A percentile compares a stretch with the other conserved stretches of the same genome.
These are phyloP conservation scores for Jatropha curcas DNA, from an alignment of 345 rosid species.

Conservation along the genomic window DNA sequence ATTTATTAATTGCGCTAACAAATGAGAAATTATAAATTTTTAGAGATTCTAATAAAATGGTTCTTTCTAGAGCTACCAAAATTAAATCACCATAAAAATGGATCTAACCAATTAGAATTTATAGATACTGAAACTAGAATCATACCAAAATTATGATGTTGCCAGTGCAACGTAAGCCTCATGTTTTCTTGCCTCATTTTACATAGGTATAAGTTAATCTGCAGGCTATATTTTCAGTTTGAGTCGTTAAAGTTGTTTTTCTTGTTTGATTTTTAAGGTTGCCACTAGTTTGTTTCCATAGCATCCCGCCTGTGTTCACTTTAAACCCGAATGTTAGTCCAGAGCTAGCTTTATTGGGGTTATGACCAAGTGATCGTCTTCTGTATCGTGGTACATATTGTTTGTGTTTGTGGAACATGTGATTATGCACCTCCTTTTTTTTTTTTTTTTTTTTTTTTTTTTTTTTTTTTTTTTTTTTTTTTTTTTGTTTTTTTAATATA, in stretches of 20 bases:
- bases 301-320: background rate
- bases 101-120: too few relatives aligned
- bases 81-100: too few relatives aligned
- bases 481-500: too few relatives aligned
- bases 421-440: background rate
- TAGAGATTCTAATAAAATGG: too few relatives aligned
- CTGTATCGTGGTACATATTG: background rate
- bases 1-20: too few relatives aligned
- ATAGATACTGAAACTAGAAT: too few relatives aligned
- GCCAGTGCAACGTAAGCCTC: conserved; percentile 29
- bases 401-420: background rate
- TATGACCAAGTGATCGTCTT: background rate
- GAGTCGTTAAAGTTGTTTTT: background rate
- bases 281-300: background rate
- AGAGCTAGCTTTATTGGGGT: background rate
- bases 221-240: background rate
- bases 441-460: background rate
- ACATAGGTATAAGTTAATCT: background rate
- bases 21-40: too few relatives aligned
- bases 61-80: too few relatives aligned
- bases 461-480: too few relatives aligned
- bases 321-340: background rate
- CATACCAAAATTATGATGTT: conserved; percentile 34
- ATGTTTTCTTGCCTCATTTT: background rate
- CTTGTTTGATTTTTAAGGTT: background rate